Percentiles rank a stretch among this genome's conserved stretches.
Evolutionary conservation across 1,139 yeast genomes (phyloP).

Genomic region (Zygotorulaspora mrakii): DNA sequence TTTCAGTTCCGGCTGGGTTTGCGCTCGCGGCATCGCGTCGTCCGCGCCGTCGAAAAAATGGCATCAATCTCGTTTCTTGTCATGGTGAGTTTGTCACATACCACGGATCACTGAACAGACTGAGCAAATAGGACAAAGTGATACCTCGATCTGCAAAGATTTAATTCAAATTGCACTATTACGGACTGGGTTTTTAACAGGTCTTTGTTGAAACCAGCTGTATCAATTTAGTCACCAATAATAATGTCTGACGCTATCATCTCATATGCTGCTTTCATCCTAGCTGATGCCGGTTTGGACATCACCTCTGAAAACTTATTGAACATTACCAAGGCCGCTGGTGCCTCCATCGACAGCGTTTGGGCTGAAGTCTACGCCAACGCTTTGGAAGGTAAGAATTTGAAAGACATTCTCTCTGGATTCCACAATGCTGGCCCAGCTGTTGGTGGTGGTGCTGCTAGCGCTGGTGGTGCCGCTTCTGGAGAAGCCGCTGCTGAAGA

Average conservation of each 20-base stretch:
- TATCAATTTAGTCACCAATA: background rate
- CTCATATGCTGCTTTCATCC: constrained; percentile 84
- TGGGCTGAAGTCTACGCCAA: constrained; percentile 96
- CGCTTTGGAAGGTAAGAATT: constrained; percentile 95
- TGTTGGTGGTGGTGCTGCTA: constrained; percentile 55
- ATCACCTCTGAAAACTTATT: constrained; percentile 88
- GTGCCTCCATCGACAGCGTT: constrained; percentile 76
- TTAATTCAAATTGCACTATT: too few relatives aligned
- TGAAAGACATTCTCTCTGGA: constrained; percentile 84
- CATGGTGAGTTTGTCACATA: too few relatives aligned
- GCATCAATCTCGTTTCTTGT: too few relatives aligned
- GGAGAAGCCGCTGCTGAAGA: constrained; percentile 62
- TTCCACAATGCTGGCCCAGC: constrained; percentile 70
- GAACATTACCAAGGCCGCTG: constrained; percentile 84
- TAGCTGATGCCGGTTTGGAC: constrained; percentile 96
- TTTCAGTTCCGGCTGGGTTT: too few relatives aligned
- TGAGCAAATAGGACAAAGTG: too few relatives aligned
- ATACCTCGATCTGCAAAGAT: too few relatives aligned
- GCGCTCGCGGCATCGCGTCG: too few relatives aligned
- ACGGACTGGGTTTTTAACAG: too few relatives aligned
- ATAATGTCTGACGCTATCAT: constrained; percentile 53
- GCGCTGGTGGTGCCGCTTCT: constrained; percentile 57
- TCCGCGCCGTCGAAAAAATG: too few relatives aligned
- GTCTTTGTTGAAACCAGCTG: too few relatives aligned
- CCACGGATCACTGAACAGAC: too few relatives aligned